These are phyloP conservation scores for Mycena polygramma DNA, from an alignment of 768 basidiomycete genomes.

Conservation along the genomic window DNA sequence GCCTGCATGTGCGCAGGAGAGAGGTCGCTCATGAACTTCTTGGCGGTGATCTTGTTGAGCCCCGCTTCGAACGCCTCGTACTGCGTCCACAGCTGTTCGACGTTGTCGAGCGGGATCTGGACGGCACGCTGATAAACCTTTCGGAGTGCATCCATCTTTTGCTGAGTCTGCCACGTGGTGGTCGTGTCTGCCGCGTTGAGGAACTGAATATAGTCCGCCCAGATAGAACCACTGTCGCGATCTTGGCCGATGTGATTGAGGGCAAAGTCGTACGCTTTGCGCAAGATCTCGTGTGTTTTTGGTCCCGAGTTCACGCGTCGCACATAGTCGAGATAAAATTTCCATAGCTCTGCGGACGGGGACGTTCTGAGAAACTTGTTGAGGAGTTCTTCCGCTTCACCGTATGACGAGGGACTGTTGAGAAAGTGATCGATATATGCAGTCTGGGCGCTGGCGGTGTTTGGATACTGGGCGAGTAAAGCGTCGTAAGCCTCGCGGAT, in stretches of 20 bases:
- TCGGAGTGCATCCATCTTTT: constrained; percentile 93
- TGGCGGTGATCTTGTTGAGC: constrained; percentile 93
- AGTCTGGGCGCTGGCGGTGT: constrained; percentile 92
- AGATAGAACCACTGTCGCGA: constrained; percentile 92
- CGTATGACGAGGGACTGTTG: constrained; percentile 72
- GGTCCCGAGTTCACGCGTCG: constrained; percentile 79
- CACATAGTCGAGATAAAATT: constrained; percentile 94
- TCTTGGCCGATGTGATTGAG: constrained; percentile 91
- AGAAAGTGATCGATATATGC: constrained; percentile 86
- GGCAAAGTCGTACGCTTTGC: constrained; percentile 94
- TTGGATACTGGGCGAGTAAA: constrained; percentile 88
- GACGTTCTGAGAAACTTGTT: constrained; percentile 87
- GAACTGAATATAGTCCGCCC: constrained; percentile 95
- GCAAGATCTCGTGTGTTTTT: constrained; percentile 79
- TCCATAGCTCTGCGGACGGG: constrained; percentile 92
- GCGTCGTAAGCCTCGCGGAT: constrained; percentile 87
- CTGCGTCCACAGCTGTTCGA: constrained; percentile 94
- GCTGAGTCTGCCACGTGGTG: constrained; percentile 95
- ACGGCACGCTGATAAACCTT: constrained; percentile 95
- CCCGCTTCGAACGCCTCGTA: constrained; percentile 92
- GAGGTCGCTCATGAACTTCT: constrained; percentile 95
- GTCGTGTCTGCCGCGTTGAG: constrained; percentile 82
- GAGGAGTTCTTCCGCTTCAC: constrained; percentile 90
- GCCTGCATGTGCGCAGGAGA: constrained; percentile 97
- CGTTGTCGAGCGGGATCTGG: constrained; percentile 93